Evolutionary conservation across 768 basidiomycete genomes (phyloP).

Genomic region (Trametes cubensis): DNA sequence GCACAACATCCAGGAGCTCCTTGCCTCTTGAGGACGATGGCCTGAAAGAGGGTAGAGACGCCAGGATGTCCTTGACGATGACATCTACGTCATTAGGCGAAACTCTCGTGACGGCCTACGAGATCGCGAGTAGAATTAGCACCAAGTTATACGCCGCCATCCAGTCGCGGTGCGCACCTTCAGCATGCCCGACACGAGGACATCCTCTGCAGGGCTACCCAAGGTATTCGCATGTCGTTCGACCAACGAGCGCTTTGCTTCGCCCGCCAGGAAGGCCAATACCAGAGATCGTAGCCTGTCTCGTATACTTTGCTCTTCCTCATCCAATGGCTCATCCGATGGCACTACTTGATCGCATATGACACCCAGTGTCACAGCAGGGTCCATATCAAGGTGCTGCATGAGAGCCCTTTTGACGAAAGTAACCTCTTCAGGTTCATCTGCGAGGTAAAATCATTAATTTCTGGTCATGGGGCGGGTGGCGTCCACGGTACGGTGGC

Average conservation of each 20-base stretch:
- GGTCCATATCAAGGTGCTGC: slow-evolving; percentile 67
- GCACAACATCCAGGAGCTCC: slow-evolving; percentile 43
- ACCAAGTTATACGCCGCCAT: not conserved
- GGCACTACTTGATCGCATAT: slow-evolving; percentile 69
- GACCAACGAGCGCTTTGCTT: slow-evolving; percentile 51
- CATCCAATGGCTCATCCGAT: slow-evolving; percentile 52
- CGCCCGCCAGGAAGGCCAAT: slow-evolving; percentile 56
- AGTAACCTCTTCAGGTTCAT: slow-evolving; percentile 65
- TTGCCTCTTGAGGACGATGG: slow-evolving; percentile 40
- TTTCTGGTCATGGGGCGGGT: not conserved
- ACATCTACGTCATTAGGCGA: slow-evolving; percentile 43
- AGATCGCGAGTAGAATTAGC: not conserved
- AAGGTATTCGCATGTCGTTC: slow-evolving; percentile 45
- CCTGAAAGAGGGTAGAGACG: slow-evolving; percentile 50
- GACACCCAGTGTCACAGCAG: slow-evolving; percentile 61
- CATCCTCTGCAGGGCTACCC: slow-evolving; percentile 49
- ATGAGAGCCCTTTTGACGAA: slow-evolving; percentile 62
- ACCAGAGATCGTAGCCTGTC: slow-evolving; percentile 62
- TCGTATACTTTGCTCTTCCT: slow-evolving; percentile 59
- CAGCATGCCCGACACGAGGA: slow-evolving; percentile 51
- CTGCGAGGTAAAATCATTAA: slow-evolving; percentile 27
- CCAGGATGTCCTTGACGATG: slow-evolving; percentile 57
- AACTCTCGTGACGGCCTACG: slow-evolving; percentile 55
- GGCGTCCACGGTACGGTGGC: not conserved
- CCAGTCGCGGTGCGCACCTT: slow-evolving; percentile 41